Base-by-base conservation (phyloP, 2,329 filamentous ascomycete genomes). In the Onygena corvina region DNA sequence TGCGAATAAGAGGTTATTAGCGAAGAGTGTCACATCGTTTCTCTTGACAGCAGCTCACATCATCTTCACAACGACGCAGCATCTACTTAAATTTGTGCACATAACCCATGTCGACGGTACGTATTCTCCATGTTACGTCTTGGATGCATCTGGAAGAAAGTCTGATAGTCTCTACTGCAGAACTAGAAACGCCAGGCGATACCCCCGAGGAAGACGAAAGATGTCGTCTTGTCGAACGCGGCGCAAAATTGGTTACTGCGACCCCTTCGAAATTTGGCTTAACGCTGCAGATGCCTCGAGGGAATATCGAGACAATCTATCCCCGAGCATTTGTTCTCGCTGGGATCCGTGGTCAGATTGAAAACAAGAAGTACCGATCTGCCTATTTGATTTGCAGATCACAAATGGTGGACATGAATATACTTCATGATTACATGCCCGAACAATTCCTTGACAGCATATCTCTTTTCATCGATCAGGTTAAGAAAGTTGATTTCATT, bases 361-460 rank as follows among this genome's bases (percentile, higher is more conserved):
- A 88, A 48, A 72, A 77, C 27, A 85, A 84, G 63, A 80, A 92
- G 58, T 98, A 95, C 61, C 79, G 76, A 45, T 79, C 78, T 47
- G 92, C 92, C 0, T 98, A 95, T 62, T 72, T 84, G 18, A 83
- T 87, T 54, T 96, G 92, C 63, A 81, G 92, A 46, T 90, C 82
- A 18, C 93, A 98, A 63, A 80, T 93, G 57, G 92, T 98, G 0
- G 92, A 98, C 61, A 89, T 96, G 84, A 98, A 98, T 61, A 90
- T 98, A 53, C 72, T 98, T 2, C 90, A 94, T 60, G 92, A 98
- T 61, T 86, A 96, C 66, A 80, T 81, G n/a, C 87, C 90, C 0
- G 75, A 81, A 31, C 85, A 93, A 57, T 95, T 98, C 62, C 75
- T 95, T 63, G 70, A 75, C 3, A 85, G 81, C 55, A 77, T 94